Conservation (phyloP, 2,329 filamentous ascomycete genomes). For the Ascosphaera pollenicola region DNA sequence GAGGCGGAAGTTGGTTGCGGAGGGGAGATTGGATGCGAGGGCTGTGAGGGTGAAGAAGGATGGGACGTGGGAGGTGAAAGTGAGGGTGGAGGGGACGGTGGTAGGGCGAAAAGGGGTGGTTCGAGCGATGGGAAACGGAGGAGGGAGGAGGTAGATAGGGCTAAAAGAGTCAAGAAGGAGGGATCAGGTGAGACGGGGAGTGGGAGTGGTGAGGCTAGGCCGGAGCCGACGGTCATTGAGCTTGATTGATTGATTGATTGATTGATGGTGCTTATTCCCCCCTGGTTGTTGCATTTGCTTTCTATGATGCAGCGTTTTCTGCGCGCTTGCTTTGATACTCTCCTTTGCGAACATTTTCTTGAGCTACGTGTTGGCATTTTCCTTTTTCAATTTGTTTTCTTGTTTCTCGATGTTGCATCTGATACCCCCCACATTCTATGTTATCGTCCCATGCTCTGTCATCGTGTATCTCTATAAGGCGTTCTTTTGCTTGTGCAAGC, state of each 20-base stretch:
- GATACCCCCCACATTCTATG: background rate
- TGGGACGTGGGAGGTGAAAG: slow-evolving; percentile 40
- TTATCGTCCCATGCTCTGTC: slow-evolving; percentile 1
- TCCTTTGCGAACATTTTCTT: background rate
- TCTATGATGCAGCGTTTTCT: background rate
- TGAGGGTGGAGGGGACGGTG: slow-evolving; percentile 17
- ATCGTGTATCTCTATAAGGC: background rate
- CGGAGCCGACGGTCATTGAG: slow-evolving; percentile 5
- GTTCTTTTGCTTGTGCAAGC: too few relatives aligned
- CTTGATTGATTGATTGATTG: slow-evolving; percentile 3
- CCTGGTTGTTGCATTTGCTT: background rate
- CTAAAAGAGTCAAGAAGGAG: background rate
- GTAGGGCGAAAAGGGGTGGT: background rate
- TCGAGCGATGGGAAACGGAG: background rate
- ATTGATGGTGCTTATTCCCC: background rate
- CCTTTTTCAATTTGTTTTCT: background rate
- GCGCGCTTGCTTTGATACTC: background rate
- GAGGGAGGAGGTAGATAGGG: background rate
- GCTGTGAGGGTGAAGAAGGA: slow-evolving; percentile 41
- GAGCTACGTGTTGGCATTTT: background rate
- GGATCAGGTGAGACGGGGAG: background rate
- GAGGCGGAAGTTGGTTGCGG: slow-evolving; percentile 28
- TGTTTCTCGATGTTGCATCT: background rate
- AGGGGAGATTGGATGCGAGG: slow-evolving; percentile 29
- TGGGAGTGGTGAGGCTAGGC: background rate